These are phyloP conservation scores for Paecilomyces sp. DNA, from an alignment of 2,329 filamentous ascomycete species.

Conservation along the genomic window DNA sequence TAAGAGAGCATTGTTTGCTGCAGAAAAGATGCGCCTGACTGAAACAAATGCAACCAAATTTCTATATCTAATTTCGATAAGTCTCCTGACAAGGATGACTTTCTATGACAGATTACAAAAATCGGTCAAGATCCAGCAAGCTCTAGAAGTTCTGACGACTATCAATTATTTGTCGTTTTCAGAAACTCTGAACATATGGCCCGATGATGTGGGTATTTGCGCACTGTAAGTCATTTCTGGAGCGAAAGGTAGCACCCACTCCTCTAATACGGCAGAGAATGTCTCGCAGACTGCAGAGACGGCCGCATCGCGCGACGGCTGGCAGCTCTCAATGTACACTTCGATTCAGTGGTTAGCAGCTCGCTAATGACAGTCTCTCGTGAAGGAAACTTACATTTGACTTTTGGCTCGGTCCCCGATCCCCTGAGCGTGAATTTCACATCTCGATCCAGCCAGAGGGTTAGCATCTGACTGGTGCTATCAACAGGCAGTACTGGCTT, in stretches of 20 bases:
- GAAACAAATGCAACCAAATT: not conserved
- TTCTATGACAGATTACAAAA: not conserved
- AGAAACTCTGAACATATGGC: not conserved
- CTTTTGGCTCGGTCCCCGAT: conserved; percentile 61
- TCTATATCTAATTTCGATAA: not conserved
- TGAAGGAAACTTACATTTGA: conserved; percentile 44
- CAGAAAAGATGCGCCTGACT: not conserved
- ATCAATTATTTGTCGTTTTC: not conserved
- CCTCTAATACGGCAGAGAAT: conserved; percentile 26
- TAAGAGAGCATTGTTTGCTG: not conserved
- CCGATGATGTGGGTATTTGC: not conserved
- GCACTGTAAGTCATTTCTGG: conserved; percentile 27
- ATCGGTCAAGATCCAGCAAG: not conserved
- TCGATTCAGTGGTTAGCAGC: not conserved
- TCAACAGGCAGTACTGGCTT: conserved; percentile 51
- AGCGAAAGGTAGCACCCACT: conserved; percentile 33
- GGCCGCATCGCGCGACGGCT: conserved; percentile 26
- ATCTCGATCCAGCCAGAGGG: conserved; percentile 47
- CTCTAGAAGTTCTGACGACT: not conserved
- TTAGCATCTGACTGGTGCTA: conserved; percentile 56
- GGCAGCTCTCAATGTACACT: conserved; percentile 39
- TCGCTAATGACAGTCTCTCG: not conserved
- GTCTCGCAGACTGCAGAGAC: conserved; percentile 29
- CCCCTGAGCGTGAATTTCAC: conserved; percentile 54
- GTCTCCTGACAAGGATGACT: not conserved